A percentile compares a stretch with the other conserved stretches of the same genome.
These are phyloP conservation scores for Phialophora expanda DNA, from an alignment of 2,329 filamentous ascomycete species.

Conservation along the genomic window DNA sequence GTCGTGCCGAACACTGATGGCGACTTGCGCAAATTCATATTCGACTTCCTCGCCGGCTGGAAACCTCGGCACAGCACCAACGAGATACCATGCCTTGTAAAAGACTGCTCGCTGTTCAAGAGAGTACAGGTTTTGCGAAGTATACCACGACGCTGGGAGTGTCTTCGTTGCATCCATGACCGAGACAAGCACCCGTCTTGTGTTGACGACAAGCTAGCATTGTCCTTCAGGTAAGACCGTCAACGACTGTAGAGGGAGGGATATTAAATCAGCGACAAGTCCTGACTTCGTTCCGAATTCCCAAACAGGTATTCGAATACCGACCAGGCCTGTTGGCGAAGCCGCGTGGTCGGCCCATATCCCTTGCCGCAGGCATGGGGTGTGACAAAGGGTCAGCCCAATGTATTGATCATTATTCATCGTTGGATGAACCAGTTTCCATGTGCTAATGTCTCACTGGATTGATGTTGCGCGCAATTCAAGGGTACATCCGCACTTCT, in stretches of 20 bases:
- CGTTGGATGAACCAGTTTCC: constrained; percentile 8
- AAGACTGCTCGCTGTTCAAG: constrained; percentile 58
- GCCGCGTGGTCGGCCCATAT: constrained; percentile 1
- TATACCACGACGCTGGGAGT: constrained; percentile 61
- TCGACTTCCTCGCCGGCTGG: constrained; percentile 49
- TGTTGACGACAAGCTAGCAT: neutral
- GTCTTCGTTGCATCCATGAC: constrained; percentile 43
- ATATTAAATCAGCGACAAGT: constrained; percentile 7
- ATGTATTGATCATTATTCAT: constrained; percentile 13
- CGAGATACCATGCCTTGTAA: constrained; percentile 59
- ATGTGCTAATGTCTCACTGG: constrained; percentile 23
- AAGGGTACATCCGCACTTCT: constrained; percentile 12
- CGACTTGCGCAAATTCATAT: constrained; percentile 55
- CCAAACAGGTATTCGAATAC: constrained; percentile 34
- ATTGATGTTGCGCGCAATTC: constrained; percentile 5
- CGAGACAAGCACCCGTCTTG: neutral
- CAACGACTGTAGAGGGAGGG: neutral
- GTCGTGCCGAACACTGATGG: constrained; percentile 27
- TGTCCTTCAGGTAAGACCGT: neutral
- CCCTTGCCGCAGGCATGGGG: constrained; percentile 1
- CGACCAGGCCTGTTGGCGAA: constrained; percentile 14
- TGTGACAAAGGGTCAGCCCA: neutral
- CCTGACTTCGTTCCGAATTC: constrained; percentile 10
- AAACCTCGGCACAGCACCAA: constrained; percentile 60
- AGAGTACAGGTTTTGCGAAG: constrained; percentile 55